A percentile compares a stretch with the other conserved stretches of the same genome.
These are phyloP conservation scores for Neocucurbitaria cava DNA, from an alignment of 2,329 filamentous ascomycete genomes.

Conservation along the genomic window DNA sequence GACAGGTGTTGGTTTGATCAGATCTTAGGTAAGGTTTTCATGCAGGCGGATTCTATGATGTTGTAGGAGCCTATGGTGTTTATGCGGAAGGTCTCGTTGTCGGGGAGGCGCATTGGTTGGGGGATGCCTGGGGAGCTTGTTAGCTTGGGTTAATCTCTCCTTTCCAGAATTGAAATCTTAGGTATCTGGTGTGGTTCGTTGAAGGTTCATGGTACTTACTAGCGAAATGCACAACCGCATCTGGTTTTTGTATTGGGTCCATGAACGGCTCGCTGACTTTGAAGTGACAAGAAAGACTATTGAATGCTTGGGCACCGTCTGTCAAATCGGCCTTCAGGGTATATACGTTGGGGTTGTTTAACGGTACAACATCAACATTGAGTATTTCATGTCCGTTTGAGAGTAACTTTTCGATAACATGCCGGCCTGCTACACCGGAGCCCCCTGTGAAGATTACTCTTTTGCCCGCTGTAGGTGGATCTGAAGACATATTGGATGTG, in stretches of 20 bases:
- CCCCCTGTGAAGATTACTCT: conserved; percentile 63
- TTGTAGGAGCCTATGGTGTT: conserved; percentile 57
- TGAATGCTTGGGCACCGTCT: conserved; percentile 62
- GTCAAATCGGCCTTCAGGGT: conserved; percentile 64
- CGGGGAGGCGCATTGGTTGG: conserved; percentile 66
- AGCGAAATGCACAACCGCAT: conserved; percentile 68
- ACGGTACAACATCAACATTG: conserved; percentile 59
- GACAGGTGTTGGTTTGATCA: too few species aligned
- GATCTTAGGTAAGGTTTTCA: too few species aligned
- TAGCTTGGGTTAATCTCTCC: neutral
- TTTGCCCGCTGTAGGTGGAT: conserved; percentile 21
- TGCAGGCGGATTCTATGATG: conserved; percentile 66
- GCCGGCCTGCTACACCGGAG: conserved; percentile 56
- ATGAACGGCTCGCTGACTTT: conserved; percentile 53
- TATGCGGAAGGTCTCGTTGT: conserved; percentile 63
- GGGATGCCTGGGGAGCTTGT: conserved; percentile 44
- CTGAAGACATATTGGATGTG: neutral
- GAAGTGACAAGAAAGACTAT: conserved; percentile 63
- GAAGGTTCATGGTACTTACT: conserved; percentile 40
- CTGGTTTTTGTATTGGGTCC: conserved; percentile 51
- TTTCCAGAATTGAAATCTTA: too few species aligned
- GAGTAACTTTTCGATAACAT: conserved; percentile 60
- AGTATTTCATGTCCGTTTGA: conserved; percentile 60
- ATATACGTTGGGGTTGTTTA: conserved; percentile 55
- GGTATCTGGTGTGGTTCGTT: too few species aligned